Evolutionary conservation across 1,284 basidiomycete species (phyloP), one percentile per base, ranked within the genome.

Genomic region (Hortiboletus rubellus): DNA sequence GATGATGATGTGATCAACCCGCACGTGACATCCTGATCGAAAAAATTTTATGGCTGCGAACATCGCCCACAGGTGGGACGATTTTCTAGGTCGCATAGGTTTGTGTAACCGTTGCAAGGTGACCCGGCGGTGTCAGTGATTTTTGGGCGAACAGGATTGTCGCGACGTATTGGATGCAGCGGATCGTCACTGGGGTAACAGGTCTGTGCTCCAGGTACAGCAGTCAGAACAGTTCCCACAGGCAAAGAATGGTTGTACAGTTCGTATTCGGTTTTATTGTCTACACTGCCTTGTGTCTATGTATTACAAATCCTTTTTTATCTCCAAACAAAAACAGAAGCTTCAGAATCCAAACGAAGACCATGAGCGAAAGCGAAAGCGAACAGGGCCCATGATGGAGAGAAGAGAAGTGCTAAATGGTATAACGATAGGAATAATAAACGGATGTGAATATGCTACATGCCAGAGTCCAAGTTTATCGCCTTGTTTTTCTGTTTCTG

Each of bases 361-460:
- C 4, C 7, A 46, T 17, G 44, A 54, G 22, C 6, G 41, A 43
- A 22, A 46, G 31, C 34, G 18, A 33, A 40, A 11, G 8, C n/a
- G 5, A 34, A 12, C 17, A 7, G 17, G 5, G 46, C 4, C 11
- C 18, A 18, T 18, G 18, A 8, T 24, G 1, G 9, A 24, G 6
- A 11, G 9, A n/a, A 27, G 9, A 10, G 7, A 34, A 24, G 37
- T 41, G 54, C 22, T 46, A 54, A 14, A 50, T 38, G 59, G 58
- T 58, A 69, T 67, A 67, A 70, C 52, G 68, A 69, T 67, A 67
- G 46, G 48, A 56, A 56, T 47, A 65, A 63, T 40, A 56, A 55
- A 50, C 33, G 3, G 46, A 18, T 50, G 52, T 0, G 55, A 33
- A 38, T 66, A 70, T 69, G 66, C 51, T 70, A 67, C 66, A 67